These are phyloP conservation scores for Mycena vulgaris DNA, from an alignment of 768 basidiomycete species.

Conservation along the genomic window DNA sequence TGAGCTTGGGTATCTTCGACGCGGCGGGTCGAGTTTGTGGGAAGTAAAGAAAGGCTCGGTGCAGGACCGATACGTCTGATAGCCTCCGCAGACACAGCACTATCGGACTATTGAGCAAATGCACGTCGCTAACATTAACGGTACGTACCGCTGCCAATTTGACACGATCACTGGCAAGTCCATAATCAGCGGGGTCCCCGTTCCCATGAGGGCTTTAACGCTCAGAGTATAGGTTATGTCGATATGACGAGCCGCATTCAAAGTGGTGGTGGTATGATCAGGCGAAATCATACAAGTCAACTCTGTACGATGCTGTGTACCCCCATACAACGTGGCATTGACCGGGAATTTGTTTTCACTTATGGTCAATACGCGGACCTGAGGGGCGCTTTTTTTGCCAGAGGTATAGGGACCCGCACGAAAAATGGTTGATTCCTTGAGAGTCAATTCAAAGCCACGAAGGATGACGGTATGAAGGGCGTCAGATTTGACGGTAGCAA, in stretches of 20 bases:
- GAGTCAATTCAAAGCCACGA: conserved; percentile 86
- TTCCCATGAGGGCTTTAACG: conserved; percentile 85
- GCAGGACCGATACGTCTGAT: conserved; percentile 70
- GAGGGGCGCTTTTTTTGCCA: conserved; percentile 73
- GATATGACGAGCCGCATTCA: conserved; percentile 87
- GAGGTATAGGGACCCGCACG: conserved; percentile 70
- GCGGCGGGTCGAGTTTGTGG: conserved; percentile 38
- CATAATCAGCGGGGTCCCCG: conserved; percentile 73
- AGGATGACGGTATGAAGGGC: conserved; percentile 77
- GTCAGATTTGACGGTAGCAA: conserved; percentile 82
- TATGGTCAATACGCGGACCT: conserved; percentile 67
- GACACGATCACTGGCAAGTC: conserved; percentile 87
- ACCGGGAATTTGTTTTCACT: conserved; percentile 82
- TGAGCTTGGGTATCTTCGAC: conserved; percentile 33
- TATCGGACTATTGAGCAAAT: conserved; percentile 46
- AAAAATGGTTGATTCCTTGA: conserved; percentile 85
- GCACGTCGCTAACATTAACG: background rate
- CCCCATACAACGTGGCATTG: conserved; percentile 82
- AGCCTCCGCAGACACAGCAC: conserved; percentile 81
- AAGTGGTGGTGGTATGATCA: conserved; percentile 84
- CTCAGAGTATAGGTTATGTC: conserved; percentile 87
- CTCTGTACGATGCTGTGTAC: conserved; percentile 80
- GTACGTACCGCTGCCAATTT: conserved; percentile 85
- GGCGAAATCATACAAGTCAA: conserved; percentile 78
- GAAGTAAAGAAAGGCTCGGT: conserved; percentile 61